Conservation (phyloP, 371 early-diverging fungal genomes). For the Synchytrium microbalum region DNA sequence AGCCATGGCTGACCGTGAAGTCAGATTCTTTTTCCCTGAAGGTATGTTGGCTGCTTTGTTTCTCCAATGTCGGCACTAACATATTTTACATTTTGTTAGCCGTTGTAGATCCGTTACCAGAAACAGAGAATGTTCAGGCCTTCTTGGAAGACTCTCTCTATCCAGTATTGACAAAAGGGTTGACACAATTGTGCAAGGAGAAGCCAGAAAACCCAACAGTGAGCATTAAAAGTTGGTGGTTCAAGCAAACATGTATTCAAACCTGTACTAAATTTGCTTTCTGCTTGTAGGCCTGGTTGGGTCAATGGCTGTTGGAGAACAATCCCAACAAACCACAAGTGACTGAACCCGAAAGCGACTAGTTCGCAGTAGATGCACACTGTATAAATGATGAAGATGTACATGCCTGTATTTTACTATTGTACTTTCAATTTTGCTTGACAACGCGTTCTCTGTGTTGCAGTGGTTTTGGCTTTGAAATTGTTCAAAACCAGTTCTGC, state of each 20-base stretch:
- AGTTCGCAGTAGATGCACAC: too few relatives aligned
- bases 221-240: conserved; percentile 2
- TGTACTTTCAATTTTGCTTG: too few relatives aligned
- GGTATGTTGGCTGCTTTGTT: conserved; percentile 22
- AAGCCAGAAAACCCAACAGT: conserved; percentile 48
- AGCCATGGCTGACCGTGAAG: conserved; percentile 22
- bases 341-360: conserved; percentile 27
- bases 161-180: conserved; percentile 39
- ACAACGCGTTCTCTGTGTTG: too few relatives aligned
- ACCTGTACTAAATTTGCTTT: neutral
- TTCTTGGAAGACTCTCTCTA: conserved; percentile 40
- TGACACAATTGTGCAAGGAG: conserved; percentile 42
- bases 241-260: neutral
- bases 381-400: too few relatives aligned
- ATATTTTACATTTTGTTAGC: neutral
- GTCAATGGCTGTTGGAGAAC: conserved; percentile 43
- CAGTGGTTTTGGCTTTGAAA: too few relatives aligned
- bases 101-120: neutral
- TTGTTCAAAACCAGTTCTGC: too few relatives aligned
- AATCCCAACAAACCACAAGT: conserved; percentile 41
- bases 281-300: conserved; percentile 37
- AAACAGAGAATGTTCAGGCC: conserved; percentile 11
- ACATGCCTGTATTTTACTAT: too few relatives aligned
- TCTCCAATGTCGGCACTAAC: neutral
- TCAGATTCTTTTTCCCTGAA: conserved; percentile 42